Percentiles rank a stretch among this genome's conserved stretches.
Evolutionary conservation across 2,329 filamentous ascomycete genomes (phyloP).

Genomic region (Ceratocystis huliohia): DNA sequence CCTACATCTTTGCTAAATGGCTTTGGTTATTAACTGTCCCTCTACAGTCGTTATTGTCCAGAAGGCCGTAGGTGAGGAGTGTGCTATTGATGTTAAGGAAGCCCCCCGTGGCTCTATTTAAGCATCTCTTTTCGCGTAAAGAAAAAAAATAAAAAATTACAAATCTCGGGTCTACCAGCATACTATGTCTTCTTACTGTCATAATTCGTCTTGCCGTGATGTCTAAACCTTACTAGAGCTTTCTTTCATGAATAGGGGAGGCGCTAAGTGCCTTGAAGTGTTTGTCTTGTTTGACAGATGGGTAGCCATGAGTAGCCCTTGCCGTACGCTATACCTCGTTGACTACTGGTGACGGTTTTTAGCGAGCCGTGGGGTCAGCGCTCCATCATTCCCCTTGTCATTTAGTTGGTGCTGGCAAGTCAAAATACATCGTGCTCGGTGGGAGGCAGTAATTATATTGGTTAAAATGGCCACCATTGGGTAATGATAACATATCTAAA

Average conservation of each 20-base stretch:
- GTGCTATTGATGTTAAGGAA: conserved; percentile 87
- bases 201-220: background rate
- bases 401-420: no score
- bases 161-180: conserved; percentile 21
- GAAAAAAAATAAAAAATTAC: conserved; percentile 20
- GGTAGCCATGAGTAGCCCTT: no score
- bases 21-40: conserved; percentile 34
- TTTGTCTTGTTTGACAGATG: no score
- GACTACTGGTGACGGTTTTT: no score
- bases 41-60: conserved; percentile 62
- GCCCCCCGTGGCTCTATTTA: conserved; percentile 40
- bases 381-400: no score
- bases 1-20: background rate
- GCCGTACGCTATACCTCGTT: no score
- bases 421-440: no score
- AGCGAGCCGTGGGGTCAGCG: no score
- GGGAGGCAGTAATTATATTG: no score
- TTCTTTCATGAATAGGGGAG: background rate
- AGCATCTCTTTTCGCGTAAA: conserved; percentile 19
- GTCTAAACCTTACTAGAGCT: background rate
- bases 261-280: no score
- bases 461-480: no score
- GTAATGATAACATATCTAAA: no score
- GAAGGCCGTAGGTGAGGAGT: conserved; percentile 92
- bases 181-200: background rate